A percentile compares a stretch with the other conserved stretches of the same genome.
phyloP scores from a whole-genome alignment of 495 filamentous ascomycete genomes.

The Talaromyces nanjingensis region DNA sequence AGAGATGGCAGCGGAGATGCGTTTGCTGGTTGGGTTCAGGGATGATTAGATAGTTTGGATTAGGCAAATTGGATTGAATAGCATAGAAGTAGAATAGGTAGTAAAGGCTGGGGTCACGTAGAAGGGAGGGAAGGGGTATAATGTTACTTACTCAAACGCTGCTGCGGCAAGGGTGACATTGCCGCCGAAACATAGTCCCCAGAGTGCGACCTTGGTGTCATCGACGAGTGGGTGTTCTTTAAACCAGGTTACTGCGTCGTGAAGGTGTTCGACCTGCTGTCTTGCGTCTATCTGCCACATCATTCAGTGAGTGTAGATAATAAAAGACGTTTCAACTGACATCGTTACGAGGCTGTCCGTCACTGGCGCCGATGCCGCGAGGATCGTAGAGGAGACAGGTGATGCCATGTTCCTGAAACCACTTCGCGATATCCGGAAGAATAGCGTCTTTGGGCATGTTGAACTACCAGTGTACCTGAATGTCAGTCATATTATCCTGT shows the following conservation, averaged over 20 bases:
- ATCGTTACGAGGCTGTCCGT: slow-evolving; percentile 33
- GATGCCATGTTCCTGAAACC: slow-evolving; percentile 28
- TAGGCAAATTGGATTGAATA: too few relatives aligned
- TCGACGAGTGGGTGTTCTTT: slow-evolving; percentile 21
- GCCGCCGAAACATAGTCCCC: slow-evolving; percentile 35
- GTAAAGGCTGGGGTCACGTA: not conserved
- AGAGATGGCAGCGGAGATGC: too few relatives aligned
- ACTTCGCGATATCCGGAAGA: slow-evolving; percentile 24
- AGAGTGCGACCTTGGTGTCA: slow-evolving; percentile 20
- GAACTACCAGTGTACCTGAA: slow-evolving; percentile 24
- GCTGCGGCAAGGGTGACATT: slow-evolving; percentile 18
- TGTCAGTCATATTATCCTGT: not conserved
- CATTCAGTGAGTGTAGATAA: too few relatives aligned
- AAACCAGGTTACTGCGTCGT: slow-evolving; percentile 31
- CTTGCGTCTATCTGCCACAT: slow-evolving; percentile 21
- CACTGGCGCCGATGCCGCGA: slow-evolving; percentile 29
- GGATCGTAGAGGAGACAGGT: slow-evolving; percentile 37
- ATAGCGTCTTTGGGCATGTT: slow-evolving; percentile 37
- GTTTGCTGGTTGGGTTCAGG: too few relatives aligned
- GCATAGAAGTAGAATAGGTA: slow-evolving; percentile 9
- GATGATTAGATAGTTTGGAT: too few relatives aligned
- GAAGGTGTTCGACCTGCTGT: slow-evolving; percentile 26
- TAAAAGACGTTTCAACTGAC: too few relatives aligned
- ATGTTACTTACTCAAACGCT: slow-evolving; percentile 23
- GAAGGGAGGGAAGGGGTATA: slow-evolving; percentile 18